Evolutionary conservation across 148 eudicot species (phyloP).

Genomic region (Rhododendron ferrugineum): DNA sequence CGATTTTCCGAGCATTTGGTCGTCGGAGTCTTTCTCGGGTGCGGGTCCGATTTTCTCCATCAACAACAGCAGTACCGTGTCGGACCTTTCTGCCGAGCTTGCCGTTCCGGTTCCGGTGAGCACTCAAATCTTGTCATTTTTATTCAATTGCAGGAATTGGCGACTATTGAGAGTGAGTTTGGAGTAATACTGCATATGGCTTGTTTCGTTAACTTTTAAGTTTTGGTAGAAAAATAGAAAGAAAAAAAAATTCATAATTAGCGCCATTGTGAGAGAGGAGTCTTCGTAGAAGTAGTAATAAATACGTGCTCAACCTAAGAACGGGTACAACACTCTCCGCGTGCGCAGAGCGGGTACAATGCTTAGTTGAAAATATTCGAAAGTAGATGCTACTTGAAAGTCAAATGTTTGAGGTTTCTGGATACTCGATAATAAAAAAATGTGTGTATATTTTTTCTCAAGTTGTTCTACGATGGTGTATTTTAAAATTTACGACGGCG

Average conservation of each 20-base stretch:
- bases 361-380: neutral
- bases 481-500: neutral
- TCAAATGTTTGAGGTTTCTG: neutral
- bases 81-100: slow-evolving; percentile 57
- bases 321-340: neutral
- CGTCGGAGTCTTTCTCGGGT: slow-evolving; percentile 21
- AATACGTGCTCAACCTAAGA: neutral
- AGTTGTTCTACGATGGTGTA: neutral
- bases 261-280: neutral
- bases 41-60: slow-evolving; percentile 39
- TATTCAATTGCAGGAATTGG: neutral
- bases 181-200: neutral
- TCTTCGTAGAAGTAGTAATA: neutral
- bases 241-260: neutral
- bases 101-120: slow-evolving; percentile 75
- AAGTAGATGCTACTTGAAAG: neutral
- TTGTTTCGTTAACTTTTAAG: neutral
- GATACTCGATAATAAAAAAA: neutral
- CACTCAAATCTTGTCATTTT: neutral
- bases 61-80: slow-evolving; percentile 22
- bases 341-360: too few species aligned
- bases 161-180: neutral
- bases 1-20: slow-evolving; percentile 43
- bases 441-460: neutral
- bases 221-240: neutral